Evolutionary conservation across 768 basidiomycete species (phyloP).

Genomic region (Crepidotus variabilis): DNA sequence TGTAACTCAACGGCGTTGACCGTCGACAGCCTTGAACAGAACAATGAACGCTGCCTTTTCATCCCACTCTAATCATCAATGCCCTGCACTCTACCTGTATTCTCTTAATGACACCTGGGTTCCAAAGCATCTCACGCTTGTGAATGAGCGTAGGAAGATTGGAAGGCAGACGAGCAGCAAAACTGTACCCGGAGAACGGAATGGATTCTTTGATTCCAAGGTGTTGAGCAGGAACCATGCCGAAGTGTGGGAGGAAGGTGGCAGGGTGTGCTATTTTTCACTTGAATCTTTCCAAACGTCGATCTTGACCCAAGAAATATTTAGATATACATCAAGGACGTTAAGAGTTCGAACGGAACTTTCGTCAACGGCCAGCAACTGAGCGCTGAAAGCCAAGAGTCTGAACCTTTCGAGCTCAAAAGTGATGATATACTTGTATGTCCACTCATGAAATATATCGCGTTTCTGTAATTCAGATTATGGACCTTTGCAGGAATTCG

Average conservation of each 20-base stretch:
- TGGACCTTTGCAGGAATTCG: constrained; percentile 76
- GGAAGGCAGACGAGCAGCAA: constrained; percentile 95
- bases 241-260: constrained; percentile 94
- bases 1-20: no score
- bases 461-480: constrained; percentile 6
- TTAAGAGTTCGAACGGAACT: constrained; percentile 96
- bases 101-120: constrained; percentile 93
- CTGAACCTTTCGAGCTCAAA: constrained; percentile 91
- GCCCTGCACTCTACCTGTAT: constrained; percentile 66
- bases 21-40: no score
- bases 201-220: constrained; percentile 97
- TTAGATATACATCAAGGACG: constrained; percentile 97
- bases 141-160: constrained; percentile 76
- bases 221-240: constrained; percentile 92
- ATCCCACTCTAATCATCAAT: no score
- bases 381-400: constrained; percentile 84
- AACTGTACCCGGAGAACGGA: constrained; percentile 87
- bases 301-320: constrained; percentile 7
- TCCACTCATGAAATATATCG: neutral
- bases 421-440: constrained; percentile 93
- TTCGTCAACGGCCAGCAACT: constrained; percentile 97
- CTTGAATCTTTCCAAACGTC: neutral
- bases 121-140: constrained; percentile 87
- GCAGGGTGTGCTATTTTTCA: constrained; percentile 55
- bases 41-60: no score